phyloP scores from a whole-genome alignment of 2,329 filamentous ascomycete genomes.

The Neurospora sp. region DNA sequence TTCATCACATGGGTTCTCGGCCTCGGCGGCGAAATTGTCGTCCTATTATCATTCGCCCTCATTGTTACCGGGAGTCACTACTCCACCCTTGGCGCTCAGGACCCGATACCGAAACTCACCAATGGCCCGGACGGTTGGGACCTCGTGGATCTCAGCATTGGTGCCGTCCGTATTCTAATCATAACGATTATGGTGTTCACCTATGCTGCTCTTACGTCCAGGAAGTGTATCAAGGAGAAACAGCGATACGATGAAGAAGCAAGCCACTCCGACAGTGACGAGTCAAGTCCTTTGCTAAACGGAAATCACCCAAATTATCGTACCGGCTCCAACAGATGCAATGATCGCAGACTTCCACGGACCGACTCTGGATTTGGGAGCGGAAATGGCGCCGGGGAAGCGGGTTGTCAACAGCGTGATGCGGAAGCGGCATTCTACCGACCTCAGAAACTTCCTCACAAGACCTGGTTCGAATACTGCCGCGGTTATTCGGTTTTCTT shows the following conservation, averaged over 20 bases:
- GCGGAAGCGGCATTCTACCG: constrained; percentile 76
- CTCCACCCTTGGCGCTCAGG: constrained; percentile 20
- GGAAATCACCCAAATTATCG: constrained; percentile 28
- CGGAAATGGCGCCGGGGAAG: constrained; percentile 32
- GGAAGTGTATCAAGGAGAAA: constrained; percentile 31
- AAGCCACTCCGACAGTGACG: constrained; percentile 32
- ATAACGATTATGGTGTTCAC: constrained; percentile 37
- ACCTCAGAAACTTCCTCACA: constrained; percentile 74
- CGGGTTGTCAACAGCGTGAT: constrained; percentile 35
- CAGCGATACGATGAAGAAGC: constrained; percentile 33
- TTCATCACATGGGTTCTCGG: constrained; percentile 69
- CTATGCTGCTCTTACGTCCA: constrained; percentile 40
- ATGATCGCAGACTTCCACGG: constrained; percentile 20
- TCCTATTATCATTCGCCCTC: constrained; percentile 59
- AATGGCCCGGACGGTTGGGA: constrained; percentile 41
- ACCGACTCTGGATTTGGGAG: constrained; percentile 22
- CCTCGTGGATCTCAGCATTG: constrained; percentile 54
- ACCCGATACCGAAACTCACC: constrained; percentile 30
- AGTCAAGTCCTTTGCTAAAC: constrained; percentile 55
- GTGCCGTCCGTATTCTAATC: constrained; percentile 58
- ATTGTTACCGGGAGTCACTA: constrained; percentile 50
- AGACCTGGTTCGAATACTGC: constrained; percentile 94
- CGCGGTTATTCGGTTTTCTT: constrained; percentile 90
- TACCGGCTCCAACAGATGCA: constrained; percentile 9
- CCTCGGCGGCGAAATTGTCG: constrained; percentile 60